Base-by-base conservation (phyloP, 2,329 filamentous ascomycete genomes). In the Aspergillus ibericus region DNA sequence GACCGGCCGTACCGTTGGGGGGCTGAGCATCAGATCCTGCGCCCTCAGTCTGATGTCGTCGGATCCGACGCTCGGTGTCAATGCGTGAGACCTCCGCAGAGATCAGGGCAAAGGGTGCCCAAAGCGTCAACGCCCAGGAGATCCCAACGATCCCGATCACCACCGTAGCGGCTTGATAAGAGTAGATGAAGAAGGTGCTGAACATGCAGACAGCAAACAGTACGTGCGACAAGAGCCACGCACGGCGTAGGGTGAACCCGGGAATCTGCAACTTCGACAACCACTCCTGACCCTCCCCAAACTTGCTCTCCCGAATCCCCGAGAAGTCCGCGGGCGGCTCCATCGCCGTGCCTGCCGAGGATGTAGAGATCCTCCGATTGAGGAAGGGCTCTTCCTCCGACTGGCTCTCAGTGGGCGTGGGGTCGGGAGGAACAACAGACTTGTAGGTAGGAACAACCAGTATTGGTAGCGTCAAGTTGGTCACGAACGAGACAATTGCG, bases 51-150 rank as follows among this genome's bases (percentile, higher is more conserved):
- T 63, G 63, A 20, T 75, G 76, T 20, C 80, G 76, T 25, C 78
- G 74, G 12, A 81, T 78, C 20, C 85, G 82, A 53, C 83, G 80
- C 49, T 87, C 83, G 25, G 88, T 86, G 70, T 96, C 91, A 5
- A 92, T 88, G 60, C 88, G 90, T 60, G 89, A 90, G 62, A 98
- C 93, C 74, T 98, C 93, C 5, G 91, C 91, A 47, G 91, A 92
- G 72, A 98, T 97, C 67, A 98, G 90, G 38, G 93, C 93, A 79
- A 93, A 98, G 0, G 93, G 93, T 0, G 93, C 93, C 93, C 93
- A 98, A 25, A 96, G 85, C 1, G 92, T 92, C 68, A 97, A 80
- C 20, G 93, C 92, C 93, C 93, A 98, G 1, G 91, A 92, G 59
- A 98, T 87, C 34, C 93, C 93, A 49, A 96, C 87, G 22, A 95